Evolutionary conservation across 768 basidiomycete species (phyloP).

Genomic region (Holtermanniella nyarrowii): DNA sequence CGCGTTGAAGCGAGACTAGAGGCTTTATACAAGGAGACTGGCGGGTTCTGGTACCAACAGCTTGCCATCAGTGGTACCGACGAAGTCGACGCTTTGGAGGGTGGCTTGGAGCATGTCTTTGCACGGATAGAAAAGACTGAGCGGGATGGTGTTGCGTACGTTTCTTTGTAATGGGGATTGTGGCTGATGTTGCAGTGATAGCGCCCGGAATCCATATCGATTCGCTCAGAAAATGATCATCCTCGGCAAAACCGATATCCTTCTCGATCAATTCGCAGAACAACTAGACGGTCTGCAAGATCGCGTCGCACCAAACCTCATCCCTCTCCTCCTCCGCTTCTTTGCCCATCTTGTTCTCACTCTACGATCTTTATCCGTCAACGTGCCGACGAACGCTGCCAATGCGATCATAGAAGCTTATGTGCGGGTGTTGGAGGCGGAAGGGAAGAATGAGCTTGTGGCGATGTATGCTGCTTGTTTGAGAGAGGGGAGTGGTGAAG

Average conservation of each 20-base stretch:
- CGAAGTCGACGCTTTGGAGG: conserved; percentile 57
- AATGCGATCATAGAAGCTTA: conserved; percentile 82
- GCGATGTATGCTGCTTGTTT: conserved; percentile 88
- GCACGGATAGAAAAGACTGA: conserved; percentile 30
- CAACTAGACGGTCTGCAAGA: conserved; percentile 26
- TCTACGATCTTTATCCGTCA: conserved; percentile 66
- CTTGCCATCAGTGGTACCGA: conserved; percentile 31
- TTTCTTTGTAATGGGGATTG: not conserved
- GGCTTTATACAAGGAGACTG: conserved; percentile 42
- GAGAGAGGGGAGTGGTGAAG: conserved; percentile 74
- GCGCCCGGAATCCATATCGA: conserved; percentile 39
- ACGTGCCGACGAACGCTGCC: conserved; percentile 61
- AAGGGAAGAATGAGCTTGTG: conserved; percentile 73
- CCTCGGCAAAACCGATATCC: conserved; percentile 46
- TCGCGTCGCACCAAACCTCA: conserved; percentile 34
- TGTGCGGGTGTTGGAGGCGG: conserved; percentile 70
- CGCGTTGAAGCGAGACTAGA: conserved; percentile 61
- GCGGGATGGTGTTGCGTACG: conserved; percentile 33
- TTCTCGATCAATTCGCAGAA: conserved; percentile 53
- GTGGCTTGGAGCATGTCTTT: conserved; percentile 39
- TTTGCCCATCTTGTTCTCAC: conserved; percentile 88
- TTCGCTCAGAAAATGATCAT: conserved; percentile 42
- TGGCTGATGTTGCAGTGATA: conserved; percentile 12
- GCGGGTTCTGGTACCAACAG: conserved; percentile 71
- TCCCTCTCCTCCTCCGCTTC: conserved; percentile 56